Evolutionary conservation across 129 eudicot species (phyloP).

Genomic region (Flaveria linearis): DNA sequence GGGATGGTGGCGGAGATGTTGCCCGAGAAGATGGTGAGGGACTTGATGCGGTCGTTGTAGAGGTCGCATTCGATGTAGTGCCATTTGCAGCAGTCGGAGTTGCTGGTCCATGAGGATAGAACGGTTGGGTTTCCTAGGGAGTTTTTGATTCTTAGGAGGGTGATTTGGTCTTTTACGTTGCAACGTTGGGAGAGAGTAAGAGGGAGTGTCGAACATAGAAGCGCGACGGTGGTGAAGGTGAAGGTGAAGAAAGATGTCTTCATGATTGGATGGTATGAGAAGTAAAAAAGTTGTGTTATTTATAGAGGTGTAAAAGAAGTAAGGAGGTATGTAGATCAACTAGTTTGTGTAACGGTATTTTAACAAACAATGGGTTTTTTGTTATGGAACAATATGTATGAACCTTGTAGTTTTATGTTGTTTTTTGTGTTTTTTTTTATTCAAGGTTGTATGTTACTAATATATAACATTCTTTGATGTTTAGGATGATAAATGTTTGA

Average conservation of each 20-base stretch:
- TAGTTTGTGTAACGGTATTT: background rate
- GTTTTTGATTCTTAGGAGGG: constrained; percentile 40
- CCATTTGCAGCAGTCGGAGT: constrained; percentile 47
- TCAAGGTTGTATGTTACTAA: background rate
- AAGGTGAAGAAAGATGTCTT: constrained; percentile 28
- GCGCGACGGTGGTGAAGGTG: background rate
- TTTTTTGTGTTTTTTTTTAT: no score
- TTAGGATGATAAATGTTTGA: background rate
- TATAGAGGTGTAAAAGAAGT: constrained; percentile 19
- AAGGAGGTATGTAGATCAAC: background rate
- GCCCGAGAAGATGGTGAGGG: constrained; percentile 33
- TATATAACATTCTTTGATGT: background rate
- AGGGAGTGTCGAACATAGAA: constrained; percentile 24
- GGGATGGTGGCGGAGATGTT: constrained; percentile 39
- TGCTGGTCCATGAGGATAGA: constrained; percentile 39
- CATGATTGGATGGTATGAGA: constrained; percentile 25
- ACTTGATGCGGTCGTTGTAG: constrained; percentile 42
- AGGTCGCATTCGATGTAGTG: constrained; percentile 38
- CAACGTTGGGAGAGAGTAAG: constrained; percentile 42
- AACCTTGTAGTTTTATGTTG: background rate
- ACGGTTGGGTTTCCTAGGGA: constrained; percentile 35
- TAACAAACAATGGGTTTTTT: background rate
- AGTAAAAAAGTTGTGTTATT: background rate
- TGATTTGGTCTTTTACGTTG: constrained; percentile 45
- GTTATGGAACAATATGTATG: constrained; percentile 1